Evolutionary conservation across 805 yeast genomes (phyloP), one percentile per base, ranked within the genome.

Genomic region (Komagataella ulmi): DNA sequence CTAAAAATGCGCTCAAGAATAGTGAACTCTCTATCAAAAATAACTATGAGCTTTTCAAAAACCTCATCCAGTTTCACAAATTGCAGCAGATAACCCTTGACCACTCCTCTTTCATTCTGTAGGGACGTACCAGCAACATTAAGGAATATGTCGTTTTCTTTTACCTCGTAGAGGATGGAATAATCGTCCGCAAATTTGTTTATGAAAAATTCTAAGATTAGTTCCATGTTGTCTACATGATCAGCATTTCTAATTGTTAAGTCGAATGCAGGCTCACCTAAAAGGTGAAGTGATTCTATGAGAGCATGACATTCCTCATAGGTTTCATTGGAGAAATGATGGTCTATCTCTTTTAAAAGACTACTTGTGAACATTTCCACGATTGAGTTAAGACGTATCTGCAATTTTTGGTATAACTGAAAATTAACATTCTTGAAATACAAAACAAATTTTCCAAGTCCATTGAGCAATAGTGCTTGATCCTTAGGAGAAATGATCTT

Each of bases 321-420:
- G 45, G 81, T 78, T 47, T 70, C 65, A 1, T 70, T 59, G 47
- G 75, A 78, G 54, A 75, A 73, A 54, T 75, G 81, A 30, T 72
- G 64, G 50, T 85, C 90, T 53, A 86, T 72, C 60, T 88, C 95
- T 48, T 79, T 65, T 14, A 87, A 62, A 6, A 85, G 72, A 0
- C 93, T 86, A 60, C 76, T 83, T 45, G 84, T 83, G 60, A 88
- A 86, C 17, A 86, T 69, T 58, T 84, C 91, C 44, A 80, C 63
- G 10, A 82, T 69, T 3, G 84, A 72, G 44, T 72, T 74, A 48
- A 84, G 64, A 54, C 78, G 56, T 3, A 68, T 58, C 1, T 57
- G 46, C 61, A 66, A 59, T 45, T 55, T 65, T 14, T 59, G 52
- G 49, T 59, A 67, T 21, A 36, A 17, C 46, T 36, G 18, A n/a